Evolutionary conservation across 108 stramenopile species (phyloP).

Genomic region (Stephanodiscus minutulus): DNA sequence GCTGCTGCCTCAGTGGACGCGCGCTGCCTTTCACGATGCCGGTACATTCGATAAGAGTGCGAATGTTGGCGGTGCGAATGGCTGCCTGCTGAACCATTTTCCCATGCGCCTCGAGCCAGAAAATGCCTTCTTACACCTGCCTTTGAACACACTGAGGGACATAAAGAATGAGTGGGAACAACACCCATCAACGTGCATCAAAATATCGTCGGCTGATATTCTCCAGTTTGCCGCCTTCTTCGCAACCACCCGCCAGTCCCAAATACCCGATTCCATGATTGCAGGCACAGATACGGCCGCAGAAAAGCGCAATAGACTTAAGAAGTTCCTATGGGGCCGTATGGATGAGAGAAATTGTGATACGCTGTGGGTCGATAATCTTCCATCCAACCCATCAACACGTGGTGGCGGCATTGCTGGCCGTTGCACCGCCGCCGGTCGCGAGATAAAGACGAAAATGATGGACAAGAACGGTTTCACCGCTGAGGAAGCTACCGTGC

Average conservation of each 20-base stretch:
- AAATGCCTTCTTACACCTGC: neutral
- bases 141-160: slow-evolving; percentile 8
- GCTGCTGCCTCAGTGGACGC: slow-evolving; percentile 7
- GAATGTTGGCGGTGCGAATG: slow-evolving; percentile 17
- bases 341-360: neutral
- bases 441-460: slow-evolving; percentile 6
- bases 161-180: slow-evolving; percentile 7
- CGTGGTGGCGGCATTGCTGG: neutral
- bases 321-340: slow-evolving; percentile 12
- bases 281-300: neutral
- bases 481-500: slow-evolving; percentile 17
- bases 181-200: slow-evolving; percentile 1
- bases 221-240: slow-evolving; percentile 15
- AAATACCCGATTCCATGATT: neutral
- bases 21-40: slow-evolving; percentile 24
- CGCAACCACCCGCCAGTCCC: neutral
- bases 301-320: neutral
- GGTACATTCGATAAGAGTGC: slow-evolving; percentile 15
- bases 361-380: slow-evolving; percentile 7
- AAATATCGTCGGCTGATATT: slow-evolving; percentile 2
- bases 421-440: slow-evolving; percentile 3
- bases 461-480: slow-evolving; percentile 17
- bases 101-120: slow-evolving; percentile 13
- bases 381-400: neutral
- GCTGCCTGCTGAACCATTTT: slow-evolving; percentile 13